Conservation (phyloP, 148 eudicot species). For the Chenopodium suecicum region DNA sequence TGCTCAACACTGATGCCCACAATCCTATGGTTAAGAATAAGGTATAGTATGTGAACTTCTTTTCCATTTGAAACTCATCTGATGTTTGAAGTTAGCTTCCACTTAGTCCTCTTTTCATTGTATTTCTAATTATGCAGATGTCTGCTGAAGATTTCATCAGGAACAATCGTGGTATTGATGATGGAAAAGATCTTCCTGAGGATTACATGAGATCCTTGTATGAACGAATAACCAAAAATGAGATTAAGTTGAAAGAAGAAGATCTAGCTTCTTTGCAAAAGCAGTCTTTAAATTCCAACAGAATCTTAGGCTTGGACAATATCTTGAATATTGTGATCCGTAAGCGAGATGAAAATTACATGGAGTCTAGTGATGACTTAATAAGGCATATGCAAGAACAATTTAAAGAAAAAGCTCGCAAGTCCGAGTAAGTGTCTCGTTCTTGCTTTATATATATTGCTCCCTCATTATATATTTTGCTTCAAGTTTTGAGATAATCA, state of each 20-base stretch:
- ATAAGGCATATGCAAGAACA: conserved; percentile 98
- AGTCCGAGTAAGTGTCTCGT: conserved; percentile 79
- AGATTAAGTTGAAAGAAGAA: conserved; percentile 96
- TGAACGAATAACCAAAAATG: conserved; percentile 86
- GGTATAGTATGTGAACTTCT: conserved; percentile 40
- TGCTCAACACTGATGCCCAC: conserved; percentile 99
- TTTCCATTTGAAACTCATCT: conserved; percentile 6
- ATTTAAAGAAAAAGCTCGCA: conserved; percentile 97
- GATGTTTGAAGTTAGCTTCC: not conserved
- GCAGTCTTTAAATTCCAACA: conserved; percentile 78
- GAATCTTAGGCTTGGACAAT: conserved; percentile 82
- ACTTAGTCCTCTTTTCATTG: conserved; percentile 12
- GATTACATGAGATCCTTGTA: conserved; percentile 87
- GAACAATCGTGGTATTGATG: conserved; percentile 98
- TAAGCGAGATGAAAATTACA: conserved; percentile 66
- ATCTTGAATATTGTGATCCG: conserved; percentile 93
- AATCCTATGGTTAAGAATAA: conserved; percentile 95
- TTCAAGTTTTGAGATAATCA: not conserved
- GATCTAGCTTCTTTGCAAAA: conserved; percentile 70
- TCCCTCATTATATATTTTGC: not conserved
- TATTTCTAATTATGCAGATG: conserved; percentile 56
- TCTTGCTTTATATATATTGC: conserved; percentile 2
- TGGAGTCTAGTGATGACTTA: conserved; percentile 90
- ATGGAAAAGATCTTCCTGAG: conserved; percentile 94
- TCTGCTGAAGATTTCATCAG: conserved; percentile 90